Conservation (phyloP, 768 basidiomycete species). For the Nevesoporus exiguus region DNA sequence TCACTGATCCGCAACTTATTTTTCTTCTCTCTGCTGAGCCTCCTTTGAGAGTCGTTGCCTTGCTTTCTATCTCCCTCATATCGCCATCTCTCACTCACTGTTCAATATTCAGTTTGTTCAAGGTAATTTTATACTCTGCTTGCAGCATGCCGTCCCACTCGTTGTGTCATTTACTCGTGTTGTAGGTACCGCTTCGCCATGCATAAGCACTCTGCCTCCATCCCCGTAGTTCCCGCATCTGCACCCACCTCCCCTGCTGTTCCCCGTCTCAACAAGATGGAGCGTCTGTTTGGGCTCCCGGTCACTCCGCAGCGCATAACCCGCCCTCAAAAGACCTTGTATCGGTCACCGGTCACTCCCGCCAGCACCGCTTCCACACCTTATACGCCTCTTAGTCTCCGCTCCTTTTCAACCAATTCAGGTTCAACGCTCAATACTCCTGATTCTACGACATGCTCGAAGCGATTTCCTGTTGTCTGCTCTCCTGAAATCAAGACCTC, state of each 20-base stretch:
- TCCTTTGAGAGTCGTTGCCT: slow-evolving; percentile 18
- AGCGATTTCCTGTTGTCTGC: slow-evolving; percentile 40
- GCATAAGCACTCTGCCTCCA: slow-evolving; percentile 31
- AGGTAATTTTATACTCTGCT: slow-evolving; percentile 20
- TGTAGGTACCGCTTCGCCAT: slow-evolving; percentile 20
- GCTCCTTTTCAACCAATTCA: slow-evolving; percentile 55
- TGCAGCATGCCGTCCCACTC: background rate
- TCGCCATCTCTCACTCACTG: slow-evolving; percentile 17
- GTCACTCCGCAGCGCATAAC: slow-evolving; percentile 65
- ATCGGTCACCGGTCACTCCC: slow-evolving; percentile 60
- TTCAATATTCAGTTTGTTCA: slow-evolving; percentile 13
- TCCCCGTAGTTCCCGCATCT: slow-evolving; percentile 36
- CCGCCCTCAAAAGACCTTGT: slow-evolving; percentile 41
- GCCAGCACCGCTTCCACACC: slow-evolving; percentile 50
- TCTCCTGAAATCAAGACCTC: slow-evolving; percentile 42
- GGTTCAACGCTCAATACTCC: slow-evolving; percentile 58
- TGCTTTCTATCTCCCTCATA: slow-evolving; percentile 26
- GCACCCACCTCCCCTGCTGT: slow-evolving; percentile 44
- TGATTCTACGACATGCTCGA: slow-evolving; percentile 36
- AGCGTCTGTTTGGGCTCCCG: slow-evolving; percentile 38
- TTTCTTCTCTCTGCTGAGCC: slow-evolving; percentile 18
- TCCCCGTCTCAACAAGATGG: slow-evolving; percentile 32
- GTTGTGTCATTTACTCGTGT: background rate
- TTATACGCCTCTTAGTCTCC: slow-evolving; percentile 67
- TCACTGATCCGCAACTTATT: slow-evolving; percentile 16